Evolutionary conservation across 768 basidiomycete genomes (phyloP), one percentile per base, ranked within the genome.

Genomic region (Russula dissimulans): DNA sequence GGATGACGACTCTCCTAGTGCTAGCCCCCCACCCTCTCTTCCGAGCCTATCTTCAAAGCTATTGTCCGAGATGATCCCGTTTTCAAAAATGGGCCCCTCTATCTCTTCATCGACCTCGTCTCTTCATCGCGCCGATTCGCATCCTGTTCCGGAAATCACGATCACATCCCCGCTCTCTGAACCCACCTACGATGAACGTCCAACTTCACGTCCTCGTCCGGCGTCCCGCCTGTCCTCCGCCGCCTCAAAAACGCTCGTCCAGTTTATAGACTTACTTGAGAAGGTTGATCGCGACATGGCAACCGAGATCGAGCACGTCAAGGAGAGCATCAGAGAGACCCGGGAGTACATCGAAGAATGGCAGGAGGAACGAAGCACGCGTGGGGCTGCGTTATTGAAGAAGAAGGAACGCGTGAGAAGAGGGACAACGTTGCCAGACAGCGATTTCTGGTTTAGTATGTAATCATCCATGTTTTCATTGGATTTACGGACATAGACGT

Each of bases 241-340:
- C 7, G 49, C 61, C 5, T 59, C 64, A 5, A 65, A 51, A 18
- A 59, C 57, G 43, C 47, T 64, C 12, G 44, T 60, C 36, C 57
- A 59, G 18, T 52, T 64, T 42, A 53, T 64, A 42, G 56, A 60
- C 39, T 46, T 65, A 36, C 57, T 66, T 34, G 63, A 66, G 18
- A 60, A 49, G 49, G 44, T 61, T 17, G 63, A 66, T 32, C 59
- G 47, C 34, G 65, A 66, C 34, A 60, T 66, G 58, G 38, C 59
- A 10, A 34, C n/a, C 48, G 59, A 64, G 11, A 34, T 66, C 26
- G 55, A 60, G 31, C 65, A 65, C 26, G 59, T 66, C 45, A 60
- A 56, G 56, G 56, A 55, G 38, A 64, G 57, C 42, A 64, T 66
- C 36, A 44, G 38, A 48, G 65, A 66, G 39, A 56, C 65, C 12